These are phyloP conservation scores for Xerocomus brunneocitrinus DNA, from an alignment of 768 basidiomycete genomes.

Conservation along the genomic window DNA sequence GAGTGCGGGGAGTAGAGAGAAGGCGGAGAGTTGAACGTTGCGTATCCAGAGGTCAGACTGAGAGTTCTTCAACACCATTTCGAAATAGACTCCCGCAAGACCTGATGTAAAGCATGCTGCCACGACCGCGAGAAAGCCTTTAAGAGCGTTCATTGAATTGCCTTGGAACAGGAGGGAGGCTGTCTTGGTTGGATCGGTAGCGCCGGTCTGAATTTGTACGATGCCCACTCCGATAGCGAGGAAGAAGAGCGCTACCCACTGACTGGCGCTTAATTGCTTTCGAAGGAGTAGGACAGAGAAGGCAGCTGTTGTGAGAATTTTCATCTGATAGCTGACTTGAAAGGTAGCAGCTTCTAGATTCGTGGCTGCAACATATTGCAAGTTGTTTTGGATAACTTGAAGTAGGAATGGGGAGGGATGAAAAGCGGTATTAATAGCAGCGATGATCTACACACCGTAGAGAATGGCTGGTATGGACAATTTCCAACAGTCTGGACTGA, in stretches of 20 bases:
- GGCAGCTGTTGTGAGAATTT: slow-evolving; percentile 89
- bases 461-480: slow-evolving; percentile 94
- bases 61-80: slow-evolving; percentile 93
- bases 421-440: background rate
- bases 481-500: slow-evolving; percentile 95
- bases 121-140: slow-evolving; percentile 85
- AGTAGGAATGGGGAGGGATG: slow-evolving; percentile 1
- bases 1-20: slow-evolving; percentile 86
- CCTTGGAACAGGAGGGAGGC: slow-evolving; percentile 32
- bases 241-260: slow-evolving; percentile 83
- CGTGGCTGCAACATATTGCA: slow-evolving; percentile 91
- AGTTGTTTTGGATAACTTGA: slow-evolving; percentile 85
- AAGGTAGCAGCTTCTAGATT: slow-evolving; percentile 95
- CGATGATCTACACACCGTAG: slow-evolving; percentile 50
- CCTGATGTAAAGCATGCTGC: slow-evolving; percentile 94
- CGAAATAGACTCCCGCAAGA: slow-evolving; percentile 95
- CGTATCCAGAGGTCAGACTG: slow-evolving; percentile 92
- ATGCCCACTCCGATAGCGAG: slow-evolving; percentile 87
- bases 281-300: slow-evolving; percentile 83
- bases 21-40: slow-evolving; percentile 92
- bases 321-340: slow-evolving; percentile 97
- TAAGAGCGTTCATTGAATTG: slow-evolving; percentile 72
- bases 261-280: slow-evolving; percentile 62
- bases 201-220: slow-evolving; percentile 72
- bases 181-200: slow-evolving; percentile 19